Evolutionary conservation across 768 basidiomycete genomes (phyloP).

Genomic region (Sistotremastrum niveocremeum): DNA sequence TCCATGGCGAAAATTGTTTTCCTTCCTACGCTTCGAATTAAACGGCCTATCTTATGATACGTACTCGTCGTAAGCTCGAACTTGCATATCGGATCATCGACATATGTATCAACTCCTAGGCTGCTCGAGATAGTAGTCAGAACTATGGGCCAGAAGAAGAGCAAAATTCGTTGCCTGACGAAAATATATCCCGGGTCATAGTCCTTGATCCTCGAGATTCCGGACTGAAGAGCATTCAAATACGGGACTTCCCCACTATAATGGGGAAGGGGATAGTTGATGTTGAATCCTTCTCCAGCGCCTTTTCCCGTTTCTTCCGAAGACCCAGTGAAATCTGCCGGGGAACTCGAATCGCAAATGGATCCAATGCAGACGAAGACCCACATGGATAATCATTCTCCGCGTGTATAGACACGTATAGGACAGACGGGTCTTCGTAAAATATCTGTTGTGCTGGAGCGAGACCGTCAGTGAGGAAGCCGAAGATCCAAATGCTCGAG

Average conservation of each 20-base stretch:
- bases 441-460: conserved; percentile 18
- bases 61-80: conserved; percentile 16
- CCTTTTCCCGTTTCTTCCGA: conserved; percentile 14
- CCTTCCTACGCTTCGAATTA: conserved; percentile 8
- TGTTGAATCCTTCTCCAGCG: conserved; percentile 12
- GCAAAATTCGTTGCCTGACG: conserved; percentile 12
- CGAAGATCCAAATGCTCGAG: background rate
- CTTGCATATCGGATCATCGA: conserved; percentile 18
- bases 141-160: background rate
- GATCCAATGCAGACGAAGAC: background rate
- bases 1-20: conserved; percentile 23
- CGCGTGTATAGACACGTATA: conserved; percentile 21
- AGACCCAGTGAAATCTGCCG: conserved; percentile 18
- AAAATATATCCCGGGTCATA: conserved; percentile 15
- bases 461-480: background rate
- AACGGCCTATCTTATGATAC: conserved; percentile 15
- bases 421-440: conserved; percentile 17
- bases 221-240: conserved; percentile 11
- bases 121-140: conserved; percentile 6
- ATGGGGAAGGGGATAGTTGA: conserved; percentile 19
- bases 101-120: conserved; percentile 22
- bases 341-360: background rate
- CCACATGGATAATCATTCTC: conserved; percentile 20
- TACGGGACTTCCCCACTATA: conserved; percentile 16
- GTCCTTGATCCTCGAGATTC: conserved; percentile 6